Percentiles rank a stretch among this genome's conserved stretches.
These are phyloP conservation scores for Purpureocillium takamizusanense DNA, from an alignment of 2,329 filamentous ascomycete species.

Conservation along the genomic window DNA sequence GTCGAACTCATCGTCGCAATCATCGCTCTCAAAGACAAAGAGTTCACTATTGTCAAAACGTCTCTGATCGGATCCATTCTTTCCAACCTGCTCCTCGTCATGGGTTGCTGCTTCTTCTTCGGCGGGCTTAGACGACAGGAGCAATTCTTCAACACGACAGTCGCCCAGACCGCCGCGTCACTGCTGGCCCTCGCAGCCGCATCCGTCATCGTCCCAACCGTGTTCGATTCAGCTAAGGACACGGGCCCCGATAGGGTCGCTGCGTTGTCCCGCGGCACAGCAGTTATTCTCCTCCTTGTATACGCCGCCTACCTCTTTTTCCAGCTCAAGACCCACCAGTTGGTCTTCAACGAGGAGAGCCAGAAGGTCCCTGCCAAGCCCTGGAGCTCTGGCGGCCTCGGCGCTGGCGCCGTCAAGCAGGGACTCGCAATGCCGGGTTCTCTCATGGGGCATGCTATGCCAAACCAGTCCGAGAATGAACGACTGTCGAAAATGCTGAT, in stretches of 20 bases:
- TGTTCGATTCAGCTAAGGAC: conserved; percentile 53
- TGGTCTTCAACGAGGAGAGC: conserved; percentile 71
- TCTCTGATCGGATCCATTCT: conserved; percentile 87
- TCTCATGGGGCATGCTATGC: conserved; percentile 25
- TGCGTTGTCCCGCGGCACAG: conserved; percentile 60
- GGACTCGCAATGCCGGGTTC: conserved; percentile 30
- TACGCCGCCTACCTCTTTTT: conserved; percentile 82
- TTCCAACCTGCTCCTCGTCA: conserved; percentile 78
- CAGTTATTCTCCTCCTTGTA: conserved; percentile 73
- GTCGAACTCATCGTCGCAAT: conserved; percentile 85
- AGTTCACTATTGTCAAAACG: conserved; percentile 83
- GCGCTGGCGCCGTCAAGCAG: conserved; percentile 24
- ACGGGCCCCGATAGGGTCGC: conserved; percentile 42
- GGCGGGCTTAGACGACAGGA: conserved; percentile 70
- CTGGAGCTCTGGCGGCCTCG: conserved; percentile 22
- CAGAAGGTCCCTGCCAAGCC: conserved; percentile 63
- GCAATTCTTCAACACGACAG: conserved; percentile 86
- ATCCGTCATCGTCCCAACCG: conserved; percentile 80
- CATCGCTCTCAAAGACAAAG: conserved; percentile 64
- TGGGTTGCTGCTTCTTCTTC: conserved; percentile 90
- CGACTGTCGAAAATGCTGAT: conserved; percentile 35
- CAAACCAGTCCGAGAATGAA: conserved; percentile 26
- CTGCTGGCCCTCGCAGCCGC: conserved; percentile 71
- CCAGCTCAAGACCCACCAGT: conserved; percentile 77
- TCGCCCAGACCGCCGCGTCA: conserved; percentile 82